Evolutionary conservation across 1,284 basidiomycete genomes (phyloP), one percentile per base, ranked within the genome.

Genomic region (Peniophora sp.): DNA sequence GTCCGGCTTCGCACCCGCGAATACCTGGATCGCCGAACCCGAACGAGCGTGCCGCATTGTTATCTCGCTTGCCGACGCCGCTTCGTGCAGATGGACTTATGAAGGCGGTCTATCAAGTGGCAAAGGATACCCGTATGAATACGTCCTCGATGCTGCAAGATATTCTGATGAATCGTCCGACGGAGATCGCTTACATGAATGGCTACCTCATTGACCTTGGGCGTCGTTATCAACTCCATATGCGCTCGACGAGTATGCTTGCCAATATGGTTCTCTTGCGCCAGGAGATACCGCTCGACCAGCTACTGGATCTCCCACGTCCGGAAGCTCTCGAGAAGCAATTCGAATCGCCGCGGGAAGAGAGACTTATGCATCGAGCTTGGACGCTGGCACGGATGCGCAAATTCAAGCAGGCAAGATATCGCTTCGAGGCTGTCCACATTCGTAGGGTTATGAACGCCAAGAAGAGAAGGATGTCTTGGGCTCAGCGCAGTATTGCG

Each of bases 151-250:
- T 91, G 83, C 71, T 90, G 16, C 63, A 70, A 16, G 90, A 94
- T 59, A 65, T 92, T 35, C 73, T 74, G 54, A 65, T 67, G 46
- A 81, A 82, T 34, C 70, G 69, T 50, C 52, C 62, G 22, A 92
- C 91, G 0, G 92, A 95, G 68, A 77, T 95, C 36, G 81, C 89
- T 22, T 93, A 76, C 61, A 78, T 98, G 63, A 96, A 93, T 59
- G 95, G 96, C 6, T 92, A 95, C 65, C 66, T 99, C 46, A 62
- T 83, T 22, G 69, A 70, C 10, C 68, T 95, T 5, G 95, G 89
- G 8, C 59, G 69, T 45, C 68, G 73, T 41, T 78, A 88, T 58
- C 69, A 71, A 3, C 72, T 95, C 34, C 66, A 69, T 9, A 86
- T 85, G 59, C 83, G 84, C 0, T 69, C 77, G 12, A 90, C 83